phyloP scores from a whole-genome alignment of 345 rosid species.

The Fremontodendron californicum region DNA sequence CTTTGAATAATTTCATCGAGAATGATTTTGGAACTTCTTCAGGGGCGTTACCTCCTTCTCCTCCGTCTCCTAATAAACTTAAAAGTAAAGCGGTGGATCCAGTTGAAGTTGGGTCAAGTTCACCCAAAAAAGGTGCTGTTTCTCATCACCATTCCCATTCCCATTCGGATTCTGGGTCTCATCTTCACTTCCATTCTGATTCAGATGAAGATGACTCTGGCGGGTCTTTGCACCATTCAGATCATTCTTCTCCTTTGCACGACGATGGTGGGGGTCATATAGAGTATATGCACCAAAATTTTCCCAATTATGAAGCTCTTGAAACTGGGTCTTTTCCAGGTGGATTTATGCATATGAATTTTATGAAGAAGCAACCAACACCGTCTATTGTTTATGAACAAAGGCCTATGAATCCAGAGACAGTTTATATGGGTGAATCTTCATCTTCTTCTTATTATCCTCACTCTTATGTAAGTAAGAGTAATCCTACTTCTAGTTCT shows the following conservation, averaged over 20 bases:
- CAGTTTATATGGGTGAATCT: slow-evolving; percentile 61
- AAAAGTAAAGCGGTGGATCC: slow-evolving; percentile 38
- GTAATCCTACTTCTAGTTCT: slow-evolving; percentile 14
- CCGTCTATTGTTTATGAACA: slow-evolving; percentile 64
- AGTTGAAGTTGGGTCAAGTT: slow-evolving; percentile 10
- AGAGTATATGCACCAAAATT: slow-evolving; percentile 28
- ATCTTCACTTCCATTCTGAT: slow-evolving; percentile 52
- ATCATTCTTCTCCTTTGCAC: slow-evolving; percentile 54
- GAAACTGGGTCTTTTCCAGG: slow-evolving; percentile 25
- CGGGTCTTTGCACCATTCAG: slow-evolving; percentile 40
- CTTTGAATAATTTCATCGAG: slow-evolving; percentile 48
- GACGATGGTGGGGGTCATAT: slow-evolving; percentile 20
- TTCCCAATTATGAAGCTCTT: background rate
- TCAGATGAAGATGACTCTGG: slow-evolving; percentile 41
- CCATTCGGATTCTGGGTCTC: slow-evolving; percentile 50
- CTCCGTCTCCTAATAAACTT: slow-evolving; percentile 29
- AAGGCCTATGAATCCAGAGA: slow-evolving; percentile 51
- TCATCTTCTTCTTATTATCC: slow-evolving; percentile 50
- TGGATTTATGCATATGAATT: slow-evolving; percentile 66
- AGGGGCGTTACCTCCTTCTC: slow-evolving; percentile 43
- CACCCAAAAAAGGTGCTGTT: slow-evolving; percentile 28
- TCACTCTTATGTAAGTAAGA: slow-evolving; percentile 20
- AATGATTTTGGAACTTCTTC: slow-evolving; percentile 27
- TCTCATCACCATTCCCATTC: slow-evolving; percentile 34
- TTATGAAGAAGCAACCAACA: slow-evolving; percentile 64